Percentiles rank a stretch among this genome's conserved stretches.
phyloP scores from a whole-genome alignment of 441 rosid species.

The Arabidopsis lyrata region DNA sequence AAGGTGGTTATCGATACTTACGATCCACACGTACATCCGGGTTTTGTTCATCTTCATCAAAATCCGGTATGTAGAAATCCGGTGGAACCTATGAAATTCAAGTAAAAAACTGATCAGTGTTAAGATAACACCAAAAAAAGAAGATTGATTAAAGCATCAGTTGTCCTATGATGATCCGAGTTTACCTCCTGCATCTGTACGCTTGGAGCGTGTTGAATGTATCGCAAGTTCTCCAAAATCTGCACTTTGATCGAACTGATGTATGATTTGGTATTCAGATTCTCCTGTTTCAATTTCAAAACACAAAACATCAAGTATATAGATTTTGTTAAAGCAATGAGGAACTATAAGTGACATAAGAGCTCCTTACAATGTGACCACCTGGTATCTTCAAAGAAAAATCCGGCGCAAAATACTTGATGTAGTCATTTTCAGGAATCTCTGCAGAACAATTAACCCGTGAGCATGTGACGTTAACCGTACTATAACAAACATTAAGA shows the following conservation, averaged over 20 bases:
- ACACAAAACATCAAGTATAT: background rate
- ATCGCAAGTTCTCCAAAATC: slow-evolving; percentile 88
- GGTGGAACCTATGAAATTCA: slow-evolving; percentile 79
- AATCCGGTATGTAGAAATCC: slow-evolving; percentile 91
- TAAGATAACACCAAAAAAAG: background rate
- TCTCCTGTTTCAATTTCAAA: slow-evolving; percentile 65
- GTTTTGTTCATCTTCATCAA: slow-evolving; percentile 89
- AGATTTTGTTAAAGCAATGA: background rate
- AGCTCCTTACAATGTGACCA: slow-evolving; percentile 74
- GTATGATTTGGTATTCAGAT: slow-evolving; percentile 86
- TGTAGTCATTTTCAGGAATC: slow-evolving; percentile 91
- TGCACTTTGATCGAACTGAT: slow-evolving; percentile 84
- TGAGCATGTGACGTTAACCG: background rate
- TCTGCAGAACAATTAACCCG: slow-evolving; percentile 56
- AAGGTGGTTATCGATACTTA: slow-evolving; percentile 50
- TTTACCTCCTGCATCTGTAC: slow-evolving; percentile 98
- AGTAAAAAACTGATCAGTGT: background rate
- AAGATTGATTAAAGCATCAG: background rate
- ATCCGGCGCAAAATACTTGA: slow-evolving; percentile 89
- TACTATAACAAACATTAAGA: background rate
- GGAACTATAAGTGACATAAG: slow-evolving; percentile 21
- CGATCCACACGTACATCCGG: slow-evolving; percentile 89
- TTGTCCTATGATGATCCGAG: background rate
- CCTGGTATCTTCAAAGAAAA: slow-evolving; percentile 83
- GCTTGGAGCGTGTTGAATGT: slow-evolving; percentile 95